Percentiles rank a stretch among this genome's conserved stretches.
phyloP scores from a whole-genome alignment of 257 asterid genomes.

The Solanum neorickii region DNA sequence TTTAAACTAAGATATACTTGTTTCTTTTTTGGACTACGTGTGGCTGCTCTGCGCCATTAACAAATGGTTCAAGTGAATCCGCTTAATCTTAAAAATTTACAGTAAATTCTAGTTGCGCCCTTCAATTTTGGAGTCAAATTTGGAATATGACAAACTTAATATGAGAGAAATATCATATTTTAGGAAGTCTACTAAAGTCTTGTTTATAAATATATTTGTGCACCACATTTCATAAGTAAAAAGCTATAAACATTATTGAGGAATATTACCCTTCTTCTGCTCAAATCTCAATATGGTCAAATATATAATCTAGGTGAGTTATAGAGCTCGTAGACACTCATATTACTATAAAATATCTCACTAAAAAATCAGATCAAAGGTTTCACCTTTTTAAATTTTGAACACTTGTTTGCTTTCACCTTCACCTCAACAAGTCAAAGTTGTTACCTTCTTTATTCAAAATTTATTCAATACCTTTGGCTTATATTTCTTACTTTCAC shows the following conservation, averaged over 20 bases:
- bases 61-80: too few species aligned
- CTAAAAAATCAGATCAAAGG: neutral
- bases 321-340: neutral
- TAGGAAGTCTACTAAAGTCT: neutral
- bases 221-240: neutral
- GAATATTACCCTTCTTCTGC: neutral
- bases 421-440: neutral
- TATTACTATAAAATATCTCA: neutral
- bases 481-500: neutral
- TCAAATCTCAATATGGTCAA: neutral
- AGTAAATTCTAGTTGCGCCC: too few species aligned
- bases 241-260: neutral
- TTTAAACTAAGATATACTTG: too few species aligned
- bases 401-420: neutral
- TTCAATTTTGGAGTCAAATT: too few species aligned
- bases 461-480: neutral
- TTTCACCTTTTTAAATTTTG: neutral
- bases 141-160: too few species aligned
- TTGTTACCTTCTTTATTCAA: neutral
- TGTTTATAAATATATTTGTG: neutral
- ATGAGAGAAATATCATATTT: too few species aligned
- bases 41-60: too few species aligned
- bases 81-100: too few species aligned
- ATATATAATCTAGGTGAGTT: neutral
- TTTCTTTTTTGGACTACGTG: too few species aligned